These are phyloP conservation scores for Manihot esculenta DNA, from an alignment of 441 rosid species.

Conservation along the genomic window DNA sequence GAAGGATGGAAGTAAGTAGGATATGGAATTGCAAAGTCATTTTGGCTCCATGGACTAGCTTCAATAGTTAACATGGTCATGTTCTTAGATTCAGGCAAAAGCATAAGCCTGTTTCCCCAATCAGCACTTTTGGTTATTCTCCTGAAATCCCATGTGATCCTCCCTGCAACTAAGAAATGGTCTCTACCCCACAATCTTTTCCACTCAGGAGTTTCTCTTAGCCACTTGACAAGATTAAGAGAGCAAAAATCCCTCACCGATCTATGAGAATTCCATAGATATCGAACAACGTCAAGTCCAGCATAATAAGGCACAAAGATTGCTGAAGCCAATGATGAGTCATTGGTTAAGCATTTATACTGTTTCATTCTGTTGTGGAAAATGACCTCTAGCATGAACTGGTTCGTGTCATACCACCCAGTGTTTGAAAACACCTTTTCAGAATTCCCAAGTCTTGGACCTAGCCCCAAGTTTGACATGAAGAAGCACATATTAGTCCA, in stretches of 20 bases:
- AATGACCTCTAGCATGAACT: slow-evolving; percentile 72
- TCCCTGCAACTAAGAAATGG: slow-evolving; percentile 86
- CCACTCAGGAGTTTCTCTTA: slow-evolving; percentile 67
- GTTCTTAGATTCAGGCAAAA: slow-evolving; percentile 59
- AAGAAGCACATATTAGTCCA: slow-evolving; percentile 68
- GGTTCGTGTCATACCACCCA: slow-evolving; percentile 75
- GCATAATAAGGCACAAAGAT: slow-evolving; percentile 71
- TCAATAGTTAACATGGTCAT: slow-evolving; percentile 74
- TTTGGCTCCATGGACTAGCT: slow-evolving; percentile 66
- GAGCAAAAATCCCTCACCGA: slow-evolving; percentile 55
- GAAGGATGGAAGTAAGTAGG: slow-evolving; percentile 92
- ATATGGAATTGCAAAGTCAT: slow-evolving; percentile 75
- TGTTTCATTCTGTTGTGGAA: slow-evolving; percentile 77
- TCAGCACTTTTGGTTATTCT: slow-evolving; percentile 48
- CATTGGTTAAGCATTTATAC: slow-evolving; percentile 63
- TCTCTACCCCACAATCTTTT: slow-evolving; percentile 59
- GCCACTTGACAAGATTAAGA: slow-evolving; percentile 54
- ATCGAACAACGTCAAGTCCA: slow-evolving; percentile 72
- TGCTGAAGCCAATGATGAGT: slow-evolving; percentile 67
- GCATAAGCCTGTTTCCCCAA: slow-evolving; percentile 79
- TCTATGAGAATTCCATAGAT: slow-evolving; percentile 56
- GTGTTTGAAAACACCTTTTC: slow-evolving; percentile 36
- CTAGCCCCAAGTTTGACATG: slow-evolving; percentile 56
- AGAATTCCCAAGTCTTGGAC: slow-evolving; percentile 41
- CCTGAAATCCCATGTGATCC: slow-evolving; percentile 85